Conservation (phyloP, 148 eudicot genomes). For the Pouteria glomerata region DNA sequence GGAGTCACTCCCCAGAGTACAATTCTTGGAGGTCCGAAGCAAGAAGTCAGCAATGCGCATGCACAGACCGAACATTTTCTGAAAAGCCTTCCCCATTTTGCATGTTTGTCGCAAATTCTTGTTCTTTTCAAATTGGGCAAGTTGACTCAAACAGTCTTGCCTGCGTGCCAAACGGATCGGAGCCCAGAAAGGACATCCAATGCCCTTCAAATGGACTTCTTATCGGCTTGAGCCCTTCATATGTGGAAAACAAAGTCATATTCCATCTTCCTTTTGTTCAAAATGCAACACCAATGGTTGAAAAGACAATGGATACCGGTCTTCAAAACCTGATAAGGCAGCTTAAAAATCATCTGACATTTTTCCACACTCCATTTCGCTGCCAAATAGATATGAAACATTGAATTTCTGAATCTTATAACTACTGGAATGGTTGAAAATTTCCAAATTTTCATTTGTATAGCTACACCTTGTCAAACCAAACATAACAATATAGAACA, state of each 20-base stretch:
- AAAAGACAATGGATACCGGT: background rate
- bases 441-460: background rate
- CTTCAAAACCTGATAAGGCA: background rate
- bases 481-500: background rate
- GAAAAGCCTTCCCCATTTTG: background rate
- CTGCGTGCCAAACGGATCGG: background rate
- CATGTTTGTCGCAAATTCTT: background rate
- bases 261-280: background rate
- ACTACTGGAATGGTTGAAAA: background rate
- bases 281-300: background rate
- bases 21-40: no score
- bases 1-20: background rate
- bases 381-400: background rate
- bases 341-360: no score
- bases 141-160: background rate
- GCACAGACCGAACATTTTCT: background rate
- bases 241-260: background rate
- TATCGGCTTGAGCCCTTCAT: background rate
- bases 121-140: background rate
- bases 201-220: no score
- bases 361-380: background rate
- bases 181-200: no score
- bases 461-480: background rate
- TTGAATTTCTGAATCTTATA: background rate
- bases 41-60: background rate